Evolutionary conservation across 495 filamentous ascomycete species (phyloP), one percentile per base, ranked within the genome.

Genomic region (Cudoniella acicularis): DNA sequence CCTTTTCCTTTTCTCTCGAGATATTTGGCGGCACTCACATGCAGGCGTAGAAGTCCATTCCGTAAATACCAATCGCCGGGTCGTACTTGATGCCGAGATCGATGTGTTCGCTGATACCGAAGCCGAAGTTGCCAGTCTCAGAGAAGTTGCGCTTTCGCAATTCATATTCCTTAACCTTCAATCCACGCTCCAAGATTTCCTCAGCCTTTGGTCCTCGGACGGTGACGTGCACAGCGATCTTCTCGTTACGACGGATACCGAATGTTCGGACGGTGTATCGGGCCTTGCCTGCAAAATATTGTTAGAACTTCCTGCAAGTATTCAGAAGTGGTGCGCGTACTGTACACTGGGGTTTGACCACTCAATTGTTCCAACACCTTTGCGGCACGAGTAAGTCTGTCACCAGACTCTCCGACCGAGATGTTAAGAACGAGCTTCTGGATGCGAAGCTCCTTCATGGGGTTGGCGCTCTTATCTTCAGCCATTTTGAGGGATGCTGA

Each of bases 21-120:
- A 43, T 54, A 30, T 61, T n/a, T n/a, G n/a, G n/a, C n/a, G n/a
- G n/a, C n/a, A 59, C 61, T 59, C 49, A 59, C 95, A 99, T 99
- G 90, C 93, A 97, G 89, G 87, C 91, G 88, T 96, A 99, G 85
- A 99, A 99, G 83, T 99, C 95, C 95, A 99, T 99, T 78, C 95
- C 95, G 84, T 99, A 99, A 79, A 99, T 98, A 84, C 93, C 93
- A 69, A 98, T 98, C 57, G 84, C 90, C 60, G 94, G 94, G 86
- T 98, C 94, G 82, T 98, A 98, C 87, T 99, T 99, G 88, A 99
- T 98, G 70, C 95, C 95, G 72, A 99, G 83, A 87, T 99, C 95
- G 78, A 99, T 99, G 84, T 99, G 95, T 79, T 99, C 95, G 82
- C 82, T 89, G 83, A 99, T 99, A 81, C 95, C 94, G 86, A 99